Base-by-base conservation (phyloP, 2,329 filamentous ascomycete species). In the Ascochyta pisi region DNA sequence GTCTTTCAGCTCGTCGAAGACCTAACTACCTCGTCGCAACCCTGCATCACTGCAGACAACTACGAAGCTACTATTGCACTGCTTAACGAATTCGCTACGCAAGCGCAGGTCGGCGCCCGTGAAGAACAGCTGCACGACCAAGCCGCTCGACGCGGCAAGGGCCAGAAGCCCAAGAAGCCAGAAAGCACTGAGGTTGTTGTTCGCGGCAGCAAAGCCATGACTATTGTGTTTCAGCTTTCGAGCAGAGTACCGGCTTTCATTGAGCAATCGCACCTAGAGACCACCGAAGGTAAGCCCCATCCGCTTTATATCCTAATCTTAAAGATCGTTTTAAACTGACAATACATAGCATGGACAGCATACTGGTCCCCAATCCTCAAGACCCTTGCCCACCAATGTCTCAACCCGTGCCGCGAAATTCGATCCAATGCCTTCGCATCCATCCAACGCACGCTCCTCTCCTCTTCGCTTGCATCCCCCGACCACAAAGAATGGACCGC, bases 341-440 rank as follows among this genome's bases (percentile, higher is more conserved):
- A 38, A 10, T 27, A 34, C 10, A 31, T 41, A 90, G 95, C 95
- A 13, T 99, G 95, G 95, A 92, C 92, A 46, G 92, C 95, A 8
- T 99, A 99, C 75, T 99, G 95, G 95, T 88, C 93, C 13, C 95
- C 94, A 1, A 92, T 99, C 24, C 95, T 99, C 76, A 87, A 92
- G 65, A 90, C 92, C 6, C 80, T 99, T 16, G 95, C 90, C 3
- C 87, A 86, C 4, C 95, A 99, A 77, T 97, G 93, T 76, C 91
- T 91, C 50, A 99, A 98, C 72, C 92, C 93, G 0, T 97, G 92
- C 70, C 89, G 94, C 50, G 93, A 97, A 67, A 91, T 99, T 56
- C 88, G 95, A 3, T 90, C 96, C 67, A 85, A 96, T 69, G 92
- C 95, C 1, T 91, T 98, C 66, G 87, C 89, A 7, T 91, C 89